Conservation (phyloP, 1,284 basidiomycete species). For the Leccinum subspadiceum region DNA sequence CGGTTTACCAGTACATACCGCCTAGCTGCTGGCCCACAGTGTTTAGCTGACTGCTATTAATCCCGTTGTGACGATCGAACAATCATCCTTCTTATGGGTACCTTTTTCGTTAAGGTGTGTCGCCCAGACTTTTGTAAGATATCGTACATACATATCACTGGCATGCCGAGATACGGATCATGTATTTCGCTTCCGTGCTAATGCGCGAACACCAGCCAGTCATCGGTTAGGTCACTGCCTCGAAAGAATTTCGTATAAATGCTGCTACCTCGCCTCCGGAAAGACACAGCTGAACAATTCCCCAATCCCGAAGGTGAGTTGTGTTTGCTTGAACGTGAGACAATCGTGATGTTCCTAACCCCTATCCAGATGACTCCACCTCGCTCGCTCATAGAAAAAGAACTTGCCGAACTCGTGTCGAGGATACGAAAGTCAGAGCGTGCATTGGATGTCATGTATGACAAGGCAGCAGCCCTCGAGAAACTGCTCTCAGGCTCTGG, state of each 20-base stretch:
- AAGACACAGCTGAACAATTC: neutral
- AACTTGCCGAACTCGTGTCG: constrained; percentile 17
- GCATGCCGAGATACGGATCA: neutral
- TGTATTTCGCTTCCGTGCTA: constrained; percentile 10
- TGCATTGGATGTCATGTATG: constrained; percentile 21
- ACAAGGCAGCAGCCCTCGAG: constrained; percentile 16
- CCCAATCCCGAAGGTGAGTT: constrained; percentile 15
- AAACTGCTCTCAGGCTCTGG: constrained; percentile 6
- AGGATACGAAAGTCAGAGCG: constrained; percentile 24
- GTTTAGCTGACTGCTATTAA: neutral
- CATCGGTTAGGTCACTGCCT: constrained; percentile 10
- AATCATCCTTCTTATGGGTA: neutral
- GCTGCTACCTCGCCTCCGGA: neutral
- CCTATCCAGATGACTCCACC: constrained; percentile 12
- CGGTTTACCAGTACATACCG: neutral
- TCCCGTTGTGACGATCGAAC: neutral
- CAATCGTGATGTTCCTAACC: neutral
- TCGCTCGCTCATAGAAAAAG: constrained; percentile 12
- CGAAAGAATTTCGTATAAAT: constrained; percentile 19
- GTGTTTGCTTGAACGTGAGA: neutral
- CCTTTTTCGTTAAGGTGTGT: neutral
- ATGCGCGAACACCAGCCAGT: neutral
- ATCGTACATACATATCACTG: no score
- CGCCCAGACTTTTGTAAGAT: neutral
- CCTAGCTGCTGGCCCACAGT: neutral